A percentile compares a stretch with the other conserved stretches of the same genome.
Evolutionary conservation across 2,329 filamentous ascomycete species (phyloP).

Genomic region (Ophioceras dolichostomum): DNA sequence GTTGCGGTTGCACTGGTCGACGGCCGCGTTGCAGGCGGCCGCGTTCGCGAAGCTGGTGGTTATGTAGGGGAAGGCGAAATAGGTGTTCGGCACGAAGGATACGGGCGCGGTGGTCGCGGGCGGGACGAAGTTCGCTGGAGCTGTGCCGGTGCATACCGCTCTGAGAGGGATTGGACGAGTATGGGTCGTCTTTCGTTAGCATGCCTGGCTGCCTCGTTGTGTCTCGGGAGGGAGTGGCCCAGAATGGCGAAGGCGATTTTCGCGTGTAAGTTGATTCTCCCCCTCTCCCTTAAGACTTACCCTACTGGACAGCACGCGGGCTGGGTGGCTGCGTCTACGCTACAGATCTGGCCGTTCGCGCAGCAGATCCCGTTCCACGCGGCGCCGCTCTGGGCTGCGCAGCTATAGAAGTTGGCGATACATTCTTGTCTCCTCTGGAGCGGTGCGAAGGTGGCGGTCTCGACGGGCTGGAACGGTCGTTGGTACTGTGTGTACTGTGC

Average conservation of each 20-base stretch:
- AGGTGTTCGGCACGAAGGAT: constrained; percentile 43
- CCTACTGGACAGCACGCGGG: constrained; percentile 42
- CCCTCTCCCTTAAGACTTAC: too few species aligned
- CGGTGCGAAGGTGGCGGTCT: constrained; percentile 12
- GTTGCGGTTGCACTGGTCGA: constrained; percentile 38
- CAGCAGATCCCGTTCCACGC: constrained; percentile 38
- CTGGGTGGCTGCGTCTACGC: constrained; percentile 31
- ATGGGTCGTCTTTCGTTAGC: neutral
- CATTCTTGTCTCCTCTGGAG: constrained; percentile 16
- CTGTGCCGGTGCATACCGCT: constrained; percentile 42
- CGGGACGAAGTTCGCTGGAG: constrained; percentile 25
- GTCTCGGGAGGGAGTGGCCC: too few species aligned
- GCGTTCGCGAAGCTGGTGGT: constrained; percentile 35
- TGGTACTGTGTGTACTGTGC: too few species aligned
- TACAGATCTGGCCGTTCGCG: constrained; percentile 34
- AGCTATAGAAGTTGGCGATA: constrained; percentile 36
- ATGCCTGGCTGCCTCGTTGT: neutral
- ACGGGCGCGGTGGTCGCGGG: constrained; percentile 22
- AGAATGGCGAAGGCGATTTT: too few species aligned
- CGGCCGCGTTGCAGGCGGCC: constrained; percentile 38
- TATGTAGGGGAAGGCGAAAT: constrained; percentile 49
- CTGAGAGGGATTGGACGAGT: constrained; percentile 16
- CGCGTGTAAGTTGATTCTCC: too few species aligned
- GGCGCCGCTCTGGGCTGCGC: constrained; percentile 31
- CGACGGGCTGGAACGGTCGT: constrained; percentile 15